Base-by-base conservation (phyloP, 2,329 filamentous ascomycete genomes). In the Talaromyces pinophilus region DNA sequence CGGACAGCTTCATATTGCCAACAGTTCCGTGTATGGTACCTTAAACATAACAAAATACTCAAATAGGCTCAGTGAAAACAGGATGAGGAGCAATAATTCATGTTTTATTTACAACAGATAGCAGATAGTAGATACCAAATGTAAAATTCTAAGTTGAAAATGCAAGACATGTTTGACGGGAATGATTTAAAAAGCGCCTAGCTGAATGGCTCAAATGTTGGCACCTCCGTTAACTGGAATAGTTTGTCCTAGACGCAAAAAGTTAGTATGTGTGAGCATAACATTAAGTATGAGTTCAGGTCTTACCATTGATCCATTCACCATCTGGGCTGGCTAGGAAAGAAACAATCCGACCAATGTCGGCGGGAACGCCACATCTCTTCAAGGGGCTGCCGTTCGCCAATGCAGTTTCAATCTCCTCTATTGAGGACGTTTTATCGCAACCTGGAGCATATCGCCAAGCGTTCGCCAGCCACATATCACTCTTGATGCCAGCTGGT, bases 381-480 rank as follows among this genome's bases (percentile, higher is more conserved):
- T 85, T 82, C 54, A 88, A 80, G n/a, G 87, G 86, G 75, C 85
- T 87, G 69, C 85, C 81, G 67, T 81, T 82, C 59, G 83, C 82
- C 68, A 88, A 81, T 22, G 85, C 83, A 61, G 78, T 73, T 74
- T 87, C 85, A 71, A 88, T 87, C 63, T 80, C 81, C 61, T 84
- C 82, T 79, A 82, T 62, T 76, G 77, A 83, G 84, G 66, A 67
- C 19, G 40, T 59, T 48, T 67, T 67, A 33, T 67, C 63, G 25
- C 66, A 67, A 67, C 84, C 85, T 13, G 86, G 86, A 22, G 86
- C 85, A 76, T 88, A 88, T 74, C 87, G 85, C 86, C 87, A 89
- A 28, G 87, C 84, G 77, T 90, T 90, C 77, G 87, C 84, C 68
- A 88, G 84, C 81, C 90, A 92, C 90, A 92, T 92, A 77, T 92